phyloP scores from a whole-genome alignment of 257 asterid species.

The Striga asiatica region DNA sequence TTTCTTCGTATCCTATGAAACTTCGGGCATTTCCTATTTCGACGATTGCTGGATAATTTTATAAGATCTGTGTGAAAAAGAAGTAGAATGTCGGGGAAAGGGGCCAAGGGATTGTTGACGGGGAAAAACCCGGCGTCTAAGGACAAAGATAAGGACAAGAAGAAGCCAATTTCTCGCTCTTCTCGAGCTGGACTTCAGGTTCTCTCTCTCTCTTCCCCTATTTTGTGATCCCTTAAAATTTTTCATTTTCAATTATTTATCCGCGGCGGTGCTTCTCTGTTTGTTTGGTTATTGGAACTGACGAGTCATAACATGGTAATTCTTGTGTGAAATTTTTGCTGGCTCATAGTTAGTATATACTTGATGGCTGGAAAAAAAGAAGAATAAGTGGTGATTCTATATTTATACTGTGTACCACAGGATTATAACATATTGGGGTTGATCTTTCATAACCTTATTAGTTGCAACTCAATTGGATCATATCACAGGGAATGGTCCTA shows the following conservation, averaged over 20 bases:
- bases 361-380: neutral
- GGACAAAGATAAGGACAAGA: constrained; percentile 20
- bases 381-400: neutral
- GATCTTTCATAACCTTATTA: neutral
- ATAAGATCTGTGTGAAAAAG: neutral
- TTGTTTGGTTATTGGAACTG: neutral
- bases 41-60: neutral
- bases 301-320: too few species aligned
- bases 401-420: neutral
- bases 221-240: neutral
- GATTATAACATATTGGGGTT: neutral
- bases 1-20: neutral
- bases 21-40: neutral
- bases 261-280: too few species aligned
- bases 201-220: neutral
- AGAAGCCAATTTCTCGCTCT: constrained; percentile 20
- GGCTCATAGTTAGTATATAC: neutral
- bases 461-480: neutral
- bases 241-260: neutral
- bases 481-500: neutral
- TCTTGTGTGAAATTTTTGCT: neutral
- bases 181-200: constrained; percentile 36
- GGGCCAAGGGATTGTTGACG: constrained; percentile 23
- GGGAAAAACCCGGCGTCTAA: constrained; percentile 21
- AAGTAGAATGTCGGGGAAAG: constrained; percentile 28